These are phyloP conservation scores for Sphaceloma murrayae DNA, from an alignment of 2,329 filamentous ascomycete genomes.

Conservation along the genomic window DNA sequence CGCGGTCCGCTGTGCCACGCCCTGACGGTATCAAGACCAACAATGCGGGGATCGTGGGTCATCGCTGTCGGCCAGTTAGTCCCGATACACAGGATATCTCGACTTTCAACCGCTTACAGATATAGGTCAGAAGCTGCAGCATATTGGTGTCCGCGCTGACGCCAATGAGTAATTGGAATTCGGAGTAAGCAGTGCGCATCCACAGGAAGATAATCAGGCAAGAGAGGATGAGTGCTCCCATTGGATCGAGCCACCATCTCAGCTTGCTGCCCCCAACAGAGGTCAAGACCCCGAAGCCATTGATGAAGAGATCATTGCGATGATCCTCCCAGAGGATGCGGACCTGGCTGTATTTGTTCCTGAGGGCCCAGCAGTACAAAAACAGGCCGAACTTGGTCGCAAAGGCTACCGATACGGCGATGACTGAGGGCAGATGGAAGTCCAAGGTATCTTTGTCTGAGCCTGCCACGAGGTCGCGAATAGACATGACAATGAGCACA, in stretches of 20 bases:
- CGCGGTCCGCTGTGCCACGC: conserved; percentile 85
- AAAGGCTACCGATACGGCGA: conserved; percentile 79
- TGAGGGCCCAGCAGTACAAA: conserved; percentile 82
- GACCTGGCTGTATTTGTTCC: conserved; percentile 85
- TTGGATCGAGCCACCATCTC: conserved; percentile 86
- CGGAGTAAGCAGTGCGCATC: conserved; percentile 73
- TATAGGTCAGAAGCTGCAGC: conserved; percentile 91
- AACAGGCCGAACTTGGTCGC: conserved; percentile 74
- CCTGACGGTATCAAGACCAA: conserved; percentile 86
- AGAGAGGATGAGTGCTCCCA: conserved; percentile 78
- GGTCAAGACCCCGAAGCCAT: conserved; percentile 75
- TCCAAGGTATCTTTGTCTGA: conserved; percentile 33
- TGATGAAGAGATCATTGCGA: conserved; percentile 94
- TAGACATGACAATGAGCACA: conserved; percentile 83
- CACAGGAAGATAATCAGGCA: conserved; percentile 69
- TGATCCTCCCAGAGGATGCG: conserved; percentile 94
- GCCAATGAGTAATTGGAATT: conserved; percentile 87
- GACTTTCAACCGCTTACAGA: conserved; percentile 50
- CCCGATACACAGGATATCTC: not conserved
- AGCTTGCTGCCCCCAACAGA: conserved; percentile 85
- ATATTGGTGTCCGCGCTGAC: conserved; percentile 76
- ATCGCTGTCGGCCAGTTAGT: conserved; percentile 40
- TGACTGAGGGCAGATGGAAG: conserved; percentile 74
- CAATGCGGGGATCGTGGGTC: conserved; percentile 75
- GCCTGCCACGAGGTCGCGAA: conserved; percentile 54